Evolutionary conservation across 805 yeast genomes (phyloP).

Genomic region (Yarrowia deformans): DNA sequence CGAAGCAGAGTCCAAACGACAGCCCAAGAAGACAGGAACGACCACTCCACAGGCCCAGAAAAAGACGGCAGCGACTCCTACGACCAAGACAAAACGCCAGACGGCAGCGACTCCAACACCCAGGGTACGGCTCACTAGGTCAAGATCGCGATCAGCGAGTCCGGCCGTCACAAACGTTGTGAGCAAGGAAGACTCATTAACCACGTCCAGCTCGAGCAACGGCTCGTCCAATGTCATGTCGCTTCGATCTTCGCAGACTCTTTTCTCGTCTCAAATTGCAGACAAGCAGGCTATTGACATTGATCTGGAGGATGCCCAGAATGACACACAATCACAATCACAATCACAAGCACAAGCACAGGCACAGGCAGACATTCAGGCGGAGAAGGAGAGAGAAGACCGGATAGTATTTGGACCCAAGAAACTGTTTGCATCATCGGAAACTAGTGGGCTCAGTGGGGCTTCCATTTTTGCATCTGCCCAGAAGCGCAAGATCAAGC

Average conservation of each 20-base stretch:
- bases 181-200: neutral
- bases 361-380: neutral
- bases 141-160: slow-evolving; percentile 9
- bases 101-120: neutral
- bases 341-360: too few relatives aligned
- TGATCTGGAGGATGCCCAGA: neutral
- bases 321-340: neutral
- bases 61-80: slow-evolving; percentile 1
- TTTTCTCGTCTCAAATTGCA: neutral
- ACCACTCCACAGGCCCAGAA: neutral
- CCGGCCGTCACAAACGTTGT: neutral
- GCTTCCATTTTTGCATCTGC: slow-evolving; percentile 8
- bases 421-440: slow-evolving; percentile 2
- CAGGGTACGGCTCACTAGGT: slow-evolving; percentile 3
- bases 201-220: neutral
- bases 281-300: neutral
- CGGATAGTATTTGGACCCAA: slow-evolving; percentile 11
- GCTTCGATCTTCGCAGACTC: neutral
- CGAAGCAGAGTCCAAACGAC: neutral
- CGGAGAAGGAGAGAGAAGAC: neutral
- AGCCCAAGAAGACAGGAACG: neutral
- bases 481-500: slow-evolving; percentile 16
- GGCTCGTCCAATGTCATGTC: neutral
- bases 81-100: neutral
- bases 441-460: neutral